Percentiles rank a stretch among this genome's conserved stretches.
Conservation (phyloP, 2,329 filamentous ascomycete species). For the Penicillium fuscoglaucum region DNA sequence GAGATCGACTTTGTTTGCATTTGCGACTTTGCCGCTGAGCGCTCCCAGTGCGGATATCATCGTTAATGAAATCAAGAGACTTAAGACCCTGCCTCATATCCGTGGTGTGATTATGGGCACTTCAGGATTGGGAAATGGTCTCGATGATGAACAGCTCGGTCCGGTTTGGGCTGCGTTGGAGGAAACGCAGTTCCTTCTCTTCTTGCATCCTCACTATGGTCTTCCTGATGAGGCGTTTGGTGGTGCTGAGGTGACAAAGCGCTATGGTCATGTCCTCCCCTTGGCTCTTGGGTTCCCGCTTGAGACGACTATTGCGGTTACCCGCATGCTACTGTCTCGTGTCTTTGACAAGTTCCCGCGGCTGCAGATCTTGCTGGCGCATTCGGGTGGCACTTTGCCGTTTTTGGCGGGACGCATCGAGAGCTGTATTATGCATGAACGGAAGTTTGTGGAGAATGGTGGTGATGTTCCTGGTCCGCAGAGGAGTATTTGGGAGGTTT, state of each 20-base stretch:
- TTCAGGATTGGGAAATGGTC: conserved; percentile 72
- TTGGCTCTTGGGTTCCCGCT: conserved; percentile 85
- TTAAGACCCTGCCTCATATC: conserved; percentile 65
- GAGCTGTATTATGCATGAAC: conserved; percentile 82
- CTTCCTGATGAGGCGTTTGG: conserved; percentile 80
- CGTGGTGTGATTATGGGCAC: conserved; percentile 89
- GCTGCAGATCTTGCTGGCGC: conserved; percentile 75
- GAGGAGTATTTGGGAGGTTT: conserved; percentile 62
- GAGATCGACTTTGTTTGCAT: conserved; percentile 73
- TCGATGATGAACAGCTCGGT: conserved; percentile 74
- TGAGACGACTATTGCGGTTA: conserved; percentile 87
- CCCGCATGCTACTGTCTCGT: conserved; percentile 81
- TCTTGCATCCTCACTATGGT: conserved; percentile 91
- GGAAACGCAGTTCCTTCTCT: conserved; percentile 65
- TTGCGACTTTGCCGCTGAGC: conserved; percentile 77
- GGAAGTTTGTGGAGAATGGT: conserved; percentile 66
- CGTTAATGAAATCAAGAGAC: conserved; percentile 60
- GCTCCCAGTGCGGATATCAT: conserved; percentile 64
- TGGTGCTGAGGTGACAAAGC: conserved; percentile 65
- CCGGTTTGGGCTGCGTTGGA: conserved; percentile 72
- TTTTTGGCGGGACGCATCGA: conserved; percentile 88
- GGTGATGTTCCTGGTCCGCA: conserved; percentile 60
- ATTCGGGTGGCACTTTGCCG: conserved; percentile 84
- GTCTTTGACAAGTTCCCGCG: conserved; percentile 75
- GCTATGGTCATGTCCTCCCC: conserved; percentile 84